Base-by-base conservation (phyloP, 345 rosid genomes). In the Salix koriyanagi region DNA sequence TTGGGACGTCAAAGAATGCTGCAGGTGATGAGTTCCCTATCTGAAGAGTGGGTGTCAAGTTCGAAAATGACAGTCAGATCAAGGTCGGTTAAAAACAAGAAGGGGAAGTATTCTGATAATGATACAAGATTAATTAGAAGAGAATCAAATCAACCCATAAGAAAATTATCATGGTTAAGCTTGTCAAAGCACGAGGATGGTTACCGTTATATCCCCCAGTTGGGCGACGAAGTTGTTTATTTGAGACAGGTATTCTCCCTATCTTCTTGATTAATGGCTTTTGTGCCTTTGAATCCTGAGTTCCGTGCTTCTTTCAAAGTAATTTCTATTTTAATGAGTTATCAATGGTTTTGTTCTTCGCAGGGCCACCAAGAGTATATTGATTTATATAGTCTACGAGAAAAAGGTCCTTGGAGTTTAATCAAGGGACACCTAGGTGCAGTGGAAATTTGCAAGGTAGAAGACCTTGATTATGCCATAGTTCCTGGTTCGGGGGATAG, bases 1-100 rank as follows among this genome's bases (percentile, higher is more conserved):
- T 77, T 32, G 89, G 79, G 80, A 83, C 81, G 72, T 83, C 86
- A 58, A 80, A 79, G 78, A 84, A 79, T 79, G 77, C 74, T 23
- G 77, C 50, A 46, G 50, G 56, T 37, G 42, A 30, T 36, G 30
- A 37, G 62, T 70, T 64, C 75, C 75, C 71, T 32, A 7, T 28
- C 69, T 62, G 78, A 79, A 79, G 82, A 67, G 60, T 41, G 48
- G 39, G 39, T 65, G 32, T 36, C 74, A 16, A 68, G 69, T 54
- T 70, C 52, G 6, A 71, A 73, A 42, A 16, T n/a, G 5, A 15
- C 73, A 16, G 71, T 34, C 14, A 73, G 75, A 37, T 58, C 79
- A 75, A 80, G 73, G 26, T 69, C 75, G 76, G 65, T 72, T 75
- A 80, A 76, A 75, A 75, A 66, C 75, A 75, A 62, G 83, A 66